These are phyloP conservation scores for Trichoderma asperellum DNA, from an alignment of 2,329 filamentous ascomycete species.

Conservation along the genomic window DNA sequence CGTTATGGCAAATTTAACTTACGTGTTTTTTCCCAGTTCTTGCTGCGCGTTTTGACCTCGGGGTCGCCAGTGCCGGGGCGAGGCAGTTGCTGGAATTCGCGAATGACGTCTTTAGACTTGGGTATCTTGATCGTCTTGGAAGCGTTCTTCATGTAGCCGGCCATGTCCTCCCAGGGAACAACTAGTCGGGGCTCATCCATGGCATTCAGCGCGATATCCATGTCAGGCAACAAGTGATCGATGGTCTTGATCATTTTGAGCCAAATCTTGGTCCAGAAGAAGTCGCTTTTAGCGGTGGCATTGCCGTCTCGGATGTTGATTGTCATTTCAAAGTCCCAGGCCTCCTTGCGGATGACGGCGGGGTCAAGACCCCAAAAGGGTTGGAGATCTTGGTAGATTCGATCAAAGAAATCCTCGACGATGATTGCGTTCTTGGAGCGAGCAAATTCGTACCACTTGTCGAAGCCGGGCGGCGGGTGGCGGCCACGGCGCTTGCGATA, in stretches of 20 bases:
- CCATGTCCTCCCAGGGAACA: constrained; percentile 65
- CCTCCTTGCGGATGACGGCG: constrained; percentile 54
- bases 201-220: constrained; percentile 68
- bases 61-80: constrained; percentile 43
- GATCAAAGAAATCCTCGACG: constrained; percentile 67
- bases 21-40: constrained; percentile 55
- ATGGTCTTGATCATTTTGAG: constrained; percentile 56
- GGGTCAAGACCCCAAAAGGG: constrained; percentile 61
- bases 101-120: constrained; percentile 49
- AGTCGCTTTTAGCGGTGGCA: constrained; percentile 56
- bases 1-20: not conserved
- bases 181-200: constrained; percentile 70
- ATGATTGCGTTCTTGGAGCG: constrained; percentile 56
- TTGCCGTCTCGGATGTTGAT: constrained; percentile 60
- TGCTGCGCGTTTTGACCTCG: constrained; percentile 43
- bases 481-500: constrained; percentile 63
- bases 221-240: constrained; percentile 63
- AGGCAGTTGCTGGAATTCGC: constrained; percentile 50
- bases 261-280: constrained; percentile 64
- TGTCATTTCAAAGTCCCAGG: constrained; percentile 62
- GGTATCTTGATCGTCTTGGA: constrained; percentile 51
- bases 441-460: constrained; percentile 63
- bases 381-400: constrained; percentile 64
- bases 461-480: constrained; percentile 66
- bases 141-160: constrained; percentile 57